phyloP scores from a whole-genome alignment of 768 basidiomycete genomes.

The Kwoniella dendrophila region DNA sequence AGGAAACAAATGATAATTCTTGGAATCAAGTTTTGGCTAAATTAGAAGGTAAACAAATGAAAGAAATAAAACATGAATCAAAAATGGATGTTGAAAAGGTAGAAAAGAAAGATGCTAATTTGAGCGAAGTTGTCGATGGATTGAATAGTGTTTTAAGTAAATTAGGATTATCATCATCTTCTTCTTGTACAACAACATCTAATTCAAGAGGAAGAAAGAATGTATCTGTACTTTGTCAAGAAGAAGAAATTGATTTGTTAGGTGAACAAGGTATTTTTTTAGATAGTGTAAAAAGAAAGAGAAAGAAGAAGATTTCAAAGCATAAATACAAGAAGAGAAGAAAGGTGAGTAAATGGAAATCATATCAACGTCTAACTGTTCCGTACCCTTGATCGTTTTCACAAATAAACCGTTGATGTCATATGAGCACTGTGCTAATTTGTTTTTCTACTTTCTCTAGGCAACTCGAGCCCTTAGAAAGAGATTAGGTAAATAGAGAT shows the following conservation, averaged over 20 bases:
- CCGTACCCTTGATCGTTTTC: not conserved
- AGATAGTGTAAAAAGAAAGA: conserved; percentile 55
- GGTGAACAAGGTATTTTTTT: conserved; percentile 60
- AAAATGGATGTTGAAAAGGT: conserved; percentile 58
- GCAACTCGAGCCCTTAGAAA: conserved; percentile 44
- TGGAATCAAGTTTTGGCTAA: conserved; percentile 64
- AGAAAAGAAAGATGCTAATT: conserved; percentile 6
- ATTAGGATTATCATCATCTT: conserved; percentile 13
- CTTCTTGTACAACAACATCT: not conserved
- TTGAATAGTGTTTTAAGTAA: conserved; percentile 21
- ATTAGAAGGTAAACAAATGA: conserved; percentile 52
- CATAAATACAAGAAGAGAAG: conserved; percentile 92
- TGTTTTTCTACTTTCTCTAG: conserved; percentile 3
- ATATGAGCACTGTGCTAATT: not conserved
- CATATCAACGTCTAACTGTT: not conserved
- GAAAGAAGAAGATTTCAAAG: conserved; percentile 88
- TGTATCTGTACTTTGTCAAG: not conserved
- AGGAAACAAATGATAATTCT: conserved; percentile 39
- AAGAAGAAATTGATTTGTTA: conserved; percentile 5
- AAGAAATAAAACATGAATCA: not conserved
- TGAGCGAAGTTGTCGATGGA: conserved; percentile 28
- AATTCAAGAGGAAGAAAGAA: conserved; percentile 15
- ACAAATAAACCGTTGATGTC: not conserved
- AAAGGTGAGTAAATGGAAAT: conserved; percentile 65
- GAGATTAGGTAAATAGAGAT: conserved; percentile 40